These are phyloP conservation scores for Lasiosphaeria hispida DNA, from an alignment of 495 filamentous ascomycete species.

Conservation along the genomic window DNA sequence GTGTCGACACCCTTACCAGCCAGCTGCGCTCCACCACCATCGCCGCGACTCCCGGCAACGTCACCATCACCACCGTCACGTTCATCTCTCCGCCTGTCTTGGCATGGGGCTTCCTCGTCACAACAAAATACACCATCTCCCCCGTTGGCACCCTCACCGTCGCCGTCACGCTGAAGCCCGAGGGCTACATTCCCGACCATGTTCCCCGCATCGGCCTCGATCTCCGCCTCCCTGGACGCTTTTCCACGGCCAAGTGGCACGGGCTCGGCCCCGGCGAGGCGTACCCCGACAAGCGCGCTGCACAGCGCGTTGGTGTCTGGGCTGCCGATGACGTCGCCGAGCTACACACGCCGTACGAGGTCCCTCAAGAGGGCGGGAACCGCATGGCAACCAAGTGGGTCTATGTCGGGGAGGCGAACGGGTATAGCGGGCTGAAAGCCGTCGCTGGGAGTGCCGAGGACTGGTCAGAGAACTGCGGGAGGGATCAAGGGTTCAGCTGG, in stretches of 20 bases:
- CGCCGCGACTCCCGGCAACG: conserved; percentile 30
- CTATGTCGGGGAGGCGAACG: conserved; percentile 29
- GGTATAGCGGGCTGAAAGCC: conserved; percentile 21
- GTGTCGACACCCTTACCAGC: conserved; percentile 36
- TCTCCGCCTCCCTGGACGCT: conserved; percentile 39
- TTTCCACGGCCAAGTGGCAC: conserved; percentile 51
- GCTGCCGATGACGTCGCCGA: conserved; percentile 36
- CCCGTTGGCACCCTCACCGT: conserved; percentile 43
- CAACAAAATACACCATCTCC: conserved; percentile 48
- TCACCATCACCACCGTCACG: conserved; percentile 36
- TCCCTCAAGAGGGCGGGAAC: conserved; percentile 63
- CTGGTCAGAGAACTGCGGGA: neutral
- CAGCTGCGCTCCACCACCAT: conserved; percentile 42
- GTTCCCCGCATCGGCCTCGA: conserved; percentile 57
- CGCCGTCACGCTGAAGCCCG: conserved; percentile 35
- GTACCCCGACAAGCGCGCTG: conserved; percentile 59
- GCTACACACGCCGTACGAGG: conserved; percentile 58
- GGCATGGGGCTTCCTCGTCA: conserved; percentile 54
- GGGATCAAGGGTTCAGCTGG: neutral
- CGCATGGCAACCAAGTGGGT: conserved; percentile 59
- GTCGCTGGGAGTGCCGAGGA: neutral
- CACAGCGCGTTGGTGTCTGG: conserved; percentile 54
- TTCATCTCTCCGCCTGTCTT: conserved; percentile 51
- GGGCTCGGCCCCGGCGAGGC: conserved; percentile 63
- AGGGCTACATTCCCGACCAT: conserved; percentile 39